Percentiles rank a stretch among this genome's conserved stretches.
Conservation (phyloP, 163 green algal genomes). For the Chlamydomonas reinhardtii region DNA sequence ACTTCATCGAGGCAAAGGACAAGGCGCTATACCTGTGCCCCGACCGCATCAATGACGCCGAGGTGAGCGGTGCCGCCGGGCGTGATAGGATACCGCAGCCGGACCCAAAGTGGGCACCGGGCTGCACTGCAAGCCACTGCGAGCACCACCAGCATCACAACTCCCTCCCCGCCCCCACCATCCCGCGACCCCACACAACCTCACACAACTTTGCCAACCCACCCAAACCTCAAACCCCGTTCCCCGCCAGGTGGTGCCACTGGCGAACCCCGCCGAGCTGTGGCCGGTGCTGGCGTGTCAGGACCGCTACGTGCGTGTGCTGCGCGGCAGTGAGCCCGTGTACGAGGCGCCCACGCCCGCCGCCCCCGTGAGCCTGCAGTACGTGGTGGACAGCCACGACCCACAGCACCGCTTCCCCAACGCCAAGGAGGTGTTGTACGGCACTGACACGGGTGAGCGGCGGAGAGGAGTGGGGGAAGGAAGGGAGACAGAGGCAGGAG, state of each 20-base stretch:
- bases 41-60: constrained; percentile 73
- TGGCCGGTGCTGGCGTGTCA: constrained; percentile 71
- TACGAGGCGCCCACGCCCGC: constrained; percentile 64
- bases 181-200: too few relatives aligned
- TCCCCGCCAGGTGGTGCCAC: constrained; percentile 65
- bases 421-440: constrained; percentile 78
- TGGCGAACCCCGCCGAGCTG: constrained; percentile 45
- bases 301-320: constrained; percentile 68
- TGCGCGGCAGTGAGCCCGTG: constrained; percentile 47
- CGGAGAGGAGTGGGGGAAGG: not conserved
- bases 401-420: constrained; percentile 46
- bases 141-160: too few relatives aligned
- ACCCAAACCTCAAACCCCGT: too few relatives aligned
- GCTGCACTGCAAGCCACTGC: too few relatives aligned
- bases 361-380: constrained; percentile 60
- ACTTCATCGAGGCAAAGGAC: constrained; percentile 75
- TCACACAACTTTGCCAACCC: too few relatives aligned
- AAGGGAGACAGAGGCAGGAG: not conserved
- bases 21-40: constrained; percentile 70
- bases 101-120: too few relatives aligned
- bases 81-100: too few relatives aligned
- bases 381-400: constrained; percentile 59
- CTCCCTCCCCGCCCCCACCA: too few relatives aligned
- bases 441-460: constrained; percentile 69
- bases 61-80: too few relatives aligned